A percentile compares a stretch with the other conserved stretches of the same genome.
Evolutionary conservation across 2,329 filamentous ascomycete genomes (phyloP).

Genomic region (Rugonectria rugulosa): DNA sequence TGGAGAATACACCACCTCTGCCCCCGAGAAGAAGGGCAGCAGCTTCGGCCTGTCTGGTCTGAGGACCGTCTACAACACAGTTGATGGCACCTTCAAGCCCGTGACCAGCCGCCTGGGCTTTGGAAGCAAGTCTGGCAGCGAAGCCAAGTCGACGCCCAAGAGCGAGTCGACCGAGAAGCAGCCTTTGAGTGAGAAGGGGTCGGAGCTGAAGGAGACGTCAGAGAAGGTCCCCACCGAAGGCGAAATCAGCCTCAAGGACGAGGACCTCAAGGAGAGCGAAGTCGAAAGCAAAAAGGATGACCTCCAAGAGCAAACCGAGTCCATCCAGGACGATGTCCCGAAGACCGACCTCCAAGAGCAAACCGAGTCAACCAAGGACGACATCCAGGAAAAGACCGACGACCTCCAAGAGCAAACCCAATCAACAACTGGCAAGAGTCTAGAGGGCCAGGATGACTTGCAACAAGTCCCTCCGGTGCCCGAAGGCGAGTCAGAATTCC

Average conservation of each 20-base stretch:
- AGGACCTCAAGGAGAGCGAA: not conserved
- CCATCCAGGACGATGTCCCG: constrained; percentile 18
- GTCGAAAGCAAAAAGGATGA: no score
- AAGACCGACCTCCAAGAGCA: constrained; percentile 29
- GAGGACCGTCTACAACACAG: constrained; percentile 27
- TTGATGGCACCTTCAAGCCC: constrained; percentile 38
- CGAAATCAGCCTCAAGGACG: no score
- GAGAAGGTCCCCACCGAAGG: no score
- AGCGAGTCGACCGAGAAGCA: constrained; percentile 31
- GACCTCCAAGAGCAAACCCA: not conserved
- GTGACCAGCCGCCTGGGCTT: constrained; percentile 32
- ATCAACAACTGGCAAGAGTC: no score
- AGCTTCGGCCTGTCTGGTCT: constrained; percentile 38
- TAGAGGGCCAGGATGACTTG: constrained; percentile 17
- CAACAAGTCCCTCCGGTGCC: constrained; percentile 23
- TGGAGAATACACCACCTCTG: constrained; percentile 51
- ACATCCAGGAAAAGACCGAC: not conserved
- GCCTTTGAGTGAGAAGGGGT: constrained; percentile 19
- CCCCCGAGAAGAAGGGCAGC: constrained; percentile 41
- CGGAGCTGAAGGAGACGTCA: constrained; percentile 22
- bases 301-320: no score
- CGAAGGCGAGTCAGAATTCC: constrained; percentile 15
- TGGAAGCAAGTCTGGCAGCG: constrained; percentile 26
- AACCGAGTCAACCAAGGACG: constrained; percentile 21
- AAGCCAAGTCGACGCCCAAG: constrained; percentile 10